phyloP scores from a whole-genome alignment of 306 rosid genomes.

The Sphenostylis stenocarpa region DNA sequence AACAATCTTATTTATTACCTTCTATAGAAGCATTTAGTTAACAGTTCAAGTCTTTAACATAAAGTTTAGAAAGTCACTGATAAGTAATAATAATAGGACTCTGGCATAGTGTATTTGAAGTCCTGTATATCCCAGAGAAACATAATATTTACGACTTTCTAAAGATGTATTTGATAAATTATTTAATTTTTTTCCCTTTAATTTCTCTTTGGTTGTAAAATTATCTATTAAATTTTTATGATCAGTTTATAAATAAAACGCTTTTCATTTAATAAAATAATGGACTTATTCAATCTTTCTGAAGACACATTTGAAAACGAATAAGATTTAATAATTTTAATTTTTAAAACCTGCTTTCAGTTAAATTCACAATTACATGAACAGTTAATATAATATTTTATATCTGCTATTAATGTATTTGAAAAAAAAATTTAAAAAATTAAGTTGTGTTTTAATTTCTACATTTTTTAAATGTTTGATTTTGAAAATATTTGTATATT shows the following conservation, averaged over 20 bases:
- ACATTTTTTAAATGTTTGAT: too few species aligned
- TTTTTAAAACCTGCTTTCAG: too few species aligned
- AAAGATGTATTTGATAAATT: neutral
- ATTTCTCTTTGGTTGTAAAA: neutral
- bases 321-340: neutral
- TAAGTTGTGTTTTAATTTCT: too few species aligned
- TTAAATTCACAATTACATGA: too few species aligned
- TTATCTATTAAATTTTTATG: neutral
- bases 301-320: neutral
- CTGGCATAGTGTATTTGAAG: neutral
- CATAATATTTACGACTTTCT: neutral
- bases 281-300: neutral
- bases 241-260: neutral
- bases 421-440: too few species aligned
- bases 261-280: too few species aligned
- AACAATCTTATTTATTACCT: neutral
- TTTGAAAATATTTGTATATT: too few species aligned
- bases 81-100: neutral
- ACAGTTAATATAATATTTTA: too few species aligned
- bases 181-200: neutral
- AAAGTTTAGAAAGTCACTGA: neutral
- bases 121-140: neutral
- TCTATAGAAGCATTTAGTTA: neutral
- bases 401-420: too few species aligned
- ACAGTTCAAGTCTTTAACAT: neutral